Evolutionary conservation across 139 green algal species (phyloP).

Genomic region (Micractinium sp.): DNA sequence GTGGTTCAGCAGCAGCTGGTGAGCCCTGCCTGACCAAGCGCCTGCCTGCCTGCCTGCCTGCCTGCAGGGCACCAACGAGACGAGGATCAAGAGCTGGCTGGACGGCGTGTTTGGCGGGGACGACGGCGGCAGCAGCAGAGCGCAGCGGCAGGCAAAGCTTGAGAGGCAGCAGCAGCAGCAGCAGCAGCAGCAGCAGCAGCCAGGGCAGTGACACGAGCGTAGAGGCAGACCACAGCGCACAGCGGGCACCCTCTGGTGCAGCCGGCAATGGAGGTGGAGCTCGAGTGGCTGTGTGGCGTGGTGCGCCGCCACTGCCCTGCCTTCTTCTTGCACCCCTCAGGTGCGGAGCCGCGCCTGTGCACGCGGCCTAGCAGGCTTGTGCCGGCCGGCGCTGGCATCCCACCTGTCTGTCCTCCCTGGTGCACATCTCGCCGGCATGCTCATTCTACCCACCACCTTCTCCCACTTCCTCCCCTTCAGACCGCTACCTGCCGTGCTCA

Average conservation of each 20-base stretch:
- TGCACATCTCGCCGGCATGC: too few relatives aligned
- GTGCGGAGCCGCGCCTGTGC: not conserved
- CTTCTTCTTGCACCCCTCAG: slow-evolving; percentile 43
- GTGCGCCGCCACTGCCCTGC: slow-evolving; percentile 19
- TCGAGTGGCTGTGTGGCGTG: slow-evolving; percentile 2
- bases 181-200: not conserved
- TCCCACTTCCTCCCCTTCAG: not conserved
- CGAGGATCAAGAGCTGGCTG: slow-evolving; percentile 28
- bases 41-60: not conserved
- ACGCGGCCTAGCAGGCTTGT: too few relatives aligned
- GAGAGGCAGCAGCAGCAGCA: not conserved
- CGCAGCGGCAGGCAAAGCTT: not conserved
- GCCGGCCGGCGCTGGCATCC: too few relatives aligned
- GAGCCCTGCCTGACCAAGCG: too few relatives aligned
- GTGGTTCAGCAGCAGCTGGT: too few relatives aligned
- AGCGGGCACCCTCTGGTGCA: not conserved
- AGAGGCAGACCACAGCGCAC: not conserved
- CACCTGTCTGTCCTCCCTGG: too few relatives aligned
- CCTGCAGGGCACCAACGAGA: slow-evolving; percentile 42
- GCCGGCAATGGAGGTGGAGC: slow-evolving; percentile 17
- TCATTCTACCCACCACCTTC: not conserved
- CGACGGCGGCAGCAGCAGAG: not conserved
- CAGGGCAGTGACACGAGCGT: not conserved
- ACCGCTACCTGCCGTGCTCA: slow-evolving; percentile 49
- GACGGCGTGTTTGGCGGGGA: not conserved